Conservation (phyloP, 345 rosid species). For the Excoecaria agallocha region DNA sequence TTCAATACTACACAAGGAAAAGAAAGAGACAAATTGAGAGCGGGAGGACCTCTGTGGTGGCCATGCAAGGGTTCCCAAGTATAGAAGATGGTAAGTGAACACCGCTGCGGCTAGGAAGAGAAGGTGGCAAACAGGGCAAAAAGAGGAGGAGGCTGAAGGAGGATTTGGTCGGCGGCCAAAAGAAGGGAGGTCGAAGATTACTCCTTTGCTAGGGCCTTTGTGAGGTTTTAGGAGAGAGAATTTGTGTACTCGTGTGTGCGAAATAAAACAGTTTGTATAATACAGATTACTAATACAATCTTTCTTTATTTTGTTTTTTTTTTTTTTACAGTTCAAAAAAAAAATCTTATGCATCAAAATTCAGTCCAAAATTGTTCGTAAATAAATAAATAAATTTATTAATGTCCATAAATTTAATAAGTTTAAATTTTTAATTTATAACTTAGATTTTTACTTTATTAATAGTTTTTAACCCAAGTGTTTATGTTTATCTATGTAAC, state of each 20-base stretch:
- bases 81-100: neutral
- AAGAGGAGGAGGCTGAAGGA: neutral
- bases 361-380: too few species aligned
- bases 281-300: too few species aligned
- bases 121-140: neutral
- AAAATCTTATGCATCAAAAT: too few species aligned
- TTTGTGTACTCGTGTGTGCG: neutral
- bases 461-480: too few species aligned
- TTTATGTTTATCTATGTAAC: too few species aligned
- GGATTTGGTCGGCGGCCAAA: neutral
- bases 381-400: too few species aligned
- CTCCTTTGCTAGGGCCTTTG: constrained; percentile 4
- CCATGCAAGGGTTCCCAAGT: neutral
- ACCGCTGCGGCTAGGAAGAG: neutral
- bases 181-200: neutral
- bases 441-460: too few species aligned
- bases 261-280: neutral
- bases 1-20: neutral
- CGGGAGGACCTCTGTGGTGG: constrained; percentile 3
- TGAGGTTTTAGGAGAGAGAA: neutral
- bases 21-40: neutral
- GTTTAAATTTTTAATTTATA: too few species aligned
- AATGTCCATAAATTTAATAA: too few species aligned
- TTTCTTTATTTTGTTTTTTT: too few species aligned
- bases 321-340: too few species aligned